Base-by-base conservation (phyloP, 2,329 filamentous ascomycete species). In the Fusarium nodosum region DNA sequence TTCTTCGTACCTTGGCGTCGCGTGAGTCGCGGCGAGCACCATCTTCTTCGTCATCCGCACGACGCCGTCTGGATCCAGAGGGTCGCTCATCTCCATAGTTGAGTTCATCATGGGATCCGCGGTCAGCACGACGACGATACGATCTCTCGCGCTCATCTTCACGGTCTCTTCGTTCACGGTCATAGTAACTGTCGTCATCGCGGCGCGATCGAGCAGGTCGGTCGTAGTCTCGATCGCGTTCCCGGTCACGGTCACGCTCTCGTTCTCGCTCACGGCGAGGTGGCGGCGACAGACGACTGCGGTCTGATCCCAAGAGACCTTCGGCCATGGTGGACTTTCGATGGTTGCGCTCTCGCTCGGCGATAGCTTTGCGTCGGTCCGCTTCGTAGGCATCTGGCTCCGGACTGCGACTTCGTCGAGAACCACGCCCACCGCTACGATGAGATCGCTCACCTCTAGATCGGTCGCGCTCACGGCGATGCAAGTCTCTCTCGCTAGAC, bases 341-440 rank as follows among this genome's bases (percentile, higher is more conserved):
- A 81, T 97, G 97, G 74, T 97, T 94, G 71, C 94, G 91, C 82
- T 98, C 97, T 48, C 97, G 91, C 77, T 97, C 94, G 60, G 94
- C 94, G 77, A 96, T 94, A 44, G 95, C 95, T 79, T 95, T 96
- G 75, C 94, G 91, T 71, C 96, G 90, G 78, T 99, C 96, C 64
- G 94, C 96, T 80, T 98, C 96, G 79, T 99, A 99, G 22, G 93
- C 89, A 81, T 99, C 94, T 61, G 89, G 88, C 79, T 98, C 96
- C n/a, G 94, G 94, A 73, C 91, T 94, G 74, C 94, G 93, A 77
- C 93, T 97, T 73, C 88, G 88, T 73, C 93, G 85, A 72, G 82
- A 81, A 75, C 84, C 81, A 75, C 87, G 87, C 71, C 82, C 84
- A 72, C 83, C 82, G 76, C 83, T 82, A 71, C 88, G 87, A 79